Evolutionary conservation across 768 basidiomycete species (phyloP).

Genomic region (Mycena venus): DNA sequence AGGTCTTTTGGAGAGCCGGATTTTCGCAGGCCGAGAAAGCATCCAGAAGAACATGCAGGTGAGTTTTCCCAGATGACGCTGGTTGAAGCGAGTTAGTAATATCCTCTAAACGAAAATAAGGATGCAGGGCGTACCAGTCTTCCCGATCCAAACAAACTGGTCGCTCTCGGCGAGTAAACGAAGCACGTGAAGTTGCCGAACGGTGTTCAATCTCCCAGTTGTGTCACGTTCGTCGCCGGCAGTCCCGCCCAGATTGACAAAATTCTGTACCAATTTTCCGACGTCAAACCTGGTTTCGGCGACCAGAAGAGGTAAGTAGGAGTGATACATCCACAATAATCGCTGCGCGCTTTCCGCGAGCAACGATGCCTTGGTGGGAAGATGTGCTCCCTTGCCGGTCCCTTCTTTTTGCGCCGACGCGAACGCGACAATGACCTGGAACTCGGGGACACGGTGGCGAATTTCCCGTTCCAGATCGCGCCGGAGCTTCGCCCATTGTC

Average conservation of each 20-base stretch:
- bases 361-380: slow-evolving; percentile 65
- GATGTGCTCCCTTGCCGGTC: slow-evolving; percentile 31
- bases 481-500: slow-evolving; percentile 79
- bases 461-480: slow-evolving; percentile 83
- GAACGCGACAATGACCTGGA: slow-evolving; percentile 88
- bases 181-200: slow-evolving; percentile 83
- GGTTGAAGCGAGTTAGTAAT: background rate
- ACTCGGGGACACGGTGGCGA: slow-evolving; percentile 84
- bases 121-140: slow-evolving; percentile 69
- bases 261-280: slow-evolving; percentile 77
- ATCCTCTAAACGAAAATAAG: background rate
- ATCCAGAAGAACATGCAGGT: slow-evolving; percentile 80
- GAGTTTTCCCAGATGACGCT: slow-evolving; percentile 69
- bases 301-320: slow-evolving; percentile 77
- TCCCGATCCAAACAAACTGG: slow-evolving; percentile 84
- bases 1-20: slow-evolving; percentile 62
- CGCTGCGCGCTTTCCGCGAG: slow-evolving; percentile 86
- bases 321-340: slow-evolving; percentile 89
- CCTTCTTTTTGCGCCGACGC: slow-evolving; percentile 66
- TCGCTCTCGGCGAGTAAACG: slow-evolving; percentile 81
- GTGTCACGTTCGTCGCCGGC: slow-evolving; percentile 46
- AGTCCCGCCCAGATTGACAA: slow-evolving; percentile 40
- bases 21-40: slow-evolving; percentile 67
- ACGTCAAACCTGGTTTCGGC: slow-evolving; percentile 89
- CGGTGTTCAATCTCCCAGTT: slow-evolving; percentile 52